Base-by-base conservation (phyloP, 2,329 filamentous ascomycete species). In the Neophaeococcomyces aloes region DNA sequence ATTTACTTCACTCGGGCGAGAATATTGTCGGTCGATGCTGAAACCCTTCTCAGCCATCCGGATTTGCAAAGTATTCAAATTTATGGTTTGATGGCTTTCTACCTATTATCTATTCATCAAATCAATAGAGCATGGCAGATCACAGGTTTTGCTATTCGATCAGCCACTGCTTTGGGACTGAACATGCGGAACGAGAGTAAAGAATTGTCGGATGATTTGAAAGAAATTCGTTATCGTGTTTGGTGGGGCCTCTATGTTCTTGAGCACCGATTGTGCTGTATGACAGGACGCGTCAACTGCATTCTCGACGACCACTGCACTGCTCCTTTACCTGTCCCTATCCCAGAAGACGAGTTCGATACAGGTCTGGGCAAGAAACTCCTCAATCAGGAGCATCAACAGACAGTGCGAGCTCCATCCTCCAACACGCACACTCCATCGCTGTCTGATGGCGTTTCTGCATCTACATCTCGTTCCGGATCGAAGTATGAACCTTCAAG, bases 11-110 rank as follows among this genome's bases (percentile, higher is more conserved):
- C 63, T 7, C 57, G 66, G 43, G 66, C 66, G 18, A 61, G 66
- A 33, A 59, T 63, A 17, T 58, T 68, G 3, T 63, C 62, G 41
- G 60, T 69, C 55, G 65, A 66, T 34, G 59, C 58, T 2, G 63
- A 67, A 44, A 58, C 61, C 2, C 50, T 69, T 10, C 66, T 67
- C 43, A 63, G 60, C 39, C 62, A 66, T 33, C 64, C 64, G 18
- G 65, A 68, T 56, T 58, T 68, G 23, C 65, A 68, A 47, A 64
- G 67, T 48, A 65, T 69, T 7, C 66, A 69, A 49, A 60, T 69
- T 4, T 59, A 65, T 41, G 63, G 59, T 21, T 48, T 68, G 35
- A 62, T 65, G 43, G 58, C 64, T n/a, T 66, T 66, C 41, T 68
- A 68, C 45, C 53, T 68, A 14, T 53, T 68, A 29, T 53, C 62